A percentile compares a stretch with the other conserved stretches of the same genome.
Conservation (phyloP, 2,329 filamentous ascomycete species). For the Aspergillus awamori region DNA sequence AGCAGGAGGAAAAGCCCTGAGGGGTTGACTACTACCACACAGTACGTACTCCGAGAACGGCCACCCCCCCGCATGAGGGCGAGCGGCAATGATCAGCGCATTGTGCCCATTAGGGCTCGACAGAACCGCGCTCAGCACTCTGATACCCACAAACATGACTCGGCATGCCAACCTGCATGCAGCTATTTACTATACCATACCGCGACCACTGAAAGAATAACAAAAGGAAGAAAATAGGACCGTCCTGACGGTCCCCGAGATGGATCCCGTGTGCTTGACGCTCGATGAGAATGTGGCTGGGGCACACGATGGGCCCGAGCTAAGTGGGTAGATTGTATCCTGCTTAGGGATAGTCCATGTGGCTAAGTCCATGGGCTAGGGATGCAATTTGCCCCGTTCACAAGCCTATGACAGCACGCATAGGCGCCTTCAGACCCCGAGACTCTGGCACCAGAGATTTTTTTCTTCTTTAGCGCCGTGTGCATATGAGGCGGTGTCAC, state of each 20-base stretch:
- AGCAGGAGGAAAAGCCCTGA: not conserved
- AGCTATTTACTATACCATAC: not conserved
- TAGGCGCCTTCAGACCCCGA: not conserved
- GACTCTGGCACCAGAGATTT: not conserved
- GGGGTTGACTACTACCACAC: no score
- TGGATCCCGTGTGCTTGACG: constrained; percentile 2
- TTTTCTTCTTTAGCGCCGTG: not conserved
- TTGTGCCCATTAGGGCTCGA: not conserved
- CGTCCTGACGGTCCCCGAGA: not conserved
- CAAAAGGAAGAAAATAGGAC: not conserved
- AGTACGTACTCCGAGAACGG: no score
- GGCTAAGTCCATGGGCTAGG: not conserved
- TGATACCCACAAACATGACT: not conserved
- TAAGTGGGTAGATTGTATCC: not conserved
- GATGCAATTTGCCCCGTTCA: no score
- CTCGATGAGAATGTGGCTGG: not conserved
- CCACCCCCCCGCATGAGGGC: not conserved
- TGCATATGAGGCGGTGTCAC: constrained; percentile 9
- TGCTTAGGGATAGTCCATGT: not conserved
- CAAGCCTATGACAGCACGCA: not conserved
- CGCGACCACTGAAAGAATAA: not conserved
- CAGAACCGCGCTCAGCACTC: not conserved
- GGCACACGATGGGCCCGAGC: not conserved
- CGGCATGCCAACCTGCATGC: not conserved
- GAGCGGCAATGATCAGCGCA: not conserved